Evolutionary conservation across 441 rosid genomes (phyloP).

Genomic region (Kokia cookei): DNA sequence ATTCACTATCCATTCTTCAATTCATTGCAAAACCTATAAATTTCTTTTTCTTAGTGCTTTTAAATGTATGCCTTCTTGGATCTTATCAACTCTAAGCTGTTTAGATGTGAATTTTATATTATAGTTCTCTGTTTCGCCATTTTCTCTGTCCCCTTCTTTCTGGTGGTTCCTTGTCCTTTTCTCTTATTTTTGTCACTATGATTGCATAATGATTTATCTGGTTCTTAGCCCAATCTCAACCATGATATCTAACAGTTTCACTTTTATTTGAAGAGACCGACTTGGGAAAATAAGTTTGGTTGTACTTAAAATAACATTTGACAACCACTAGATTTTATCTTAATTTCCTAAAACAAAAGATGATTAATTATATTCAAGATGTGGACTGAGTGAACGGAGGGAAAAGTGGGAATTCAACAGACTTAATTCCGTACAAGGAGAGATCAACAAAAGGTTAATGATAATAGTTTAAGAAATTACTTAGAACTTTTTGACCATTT

Average conservation of each 20-base stretch:
- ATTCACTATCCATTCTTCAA: not conserved
- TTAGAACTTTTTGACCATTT: not conserved
- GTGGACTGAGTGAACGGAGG: not conserved
- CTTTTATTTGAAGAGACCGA: not conserved
- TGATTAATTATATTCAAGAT: not conserved
- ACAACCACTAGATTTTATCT: not conserved
- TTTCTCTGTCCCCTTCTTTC: not conserved
- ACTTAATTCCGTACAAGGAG: not conserved
- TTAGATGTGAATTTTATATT: not conserved
- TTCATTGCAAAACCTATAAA: not conserved
- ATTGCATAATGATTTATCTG: not conserved
- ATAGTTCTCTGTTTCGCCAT: not conserved
- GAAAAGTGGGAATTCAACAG: not conserved
- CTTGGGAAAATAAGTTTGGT: not conserved
- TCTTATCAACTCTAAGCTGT: not conserved
- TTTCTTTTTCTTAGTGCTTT: not conserved
- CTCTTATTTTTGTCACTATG: not conserved
- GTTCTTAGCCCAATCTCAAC: not conserved
- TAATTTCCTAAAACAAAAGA: not conserved
- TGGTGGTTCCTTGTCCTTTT: not conserved
- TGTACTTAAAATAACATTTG: not conserved
- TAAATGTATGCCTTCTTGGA: not conserved
- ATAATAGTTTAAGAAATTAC: not conserved
- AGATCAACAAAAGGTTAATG: not conserved
- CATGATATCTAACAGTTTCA: not conserved